Evolutionary conservation across 163 green algal species (phyloP).

Genomic region (Scenedesmus sp.): DNA sequence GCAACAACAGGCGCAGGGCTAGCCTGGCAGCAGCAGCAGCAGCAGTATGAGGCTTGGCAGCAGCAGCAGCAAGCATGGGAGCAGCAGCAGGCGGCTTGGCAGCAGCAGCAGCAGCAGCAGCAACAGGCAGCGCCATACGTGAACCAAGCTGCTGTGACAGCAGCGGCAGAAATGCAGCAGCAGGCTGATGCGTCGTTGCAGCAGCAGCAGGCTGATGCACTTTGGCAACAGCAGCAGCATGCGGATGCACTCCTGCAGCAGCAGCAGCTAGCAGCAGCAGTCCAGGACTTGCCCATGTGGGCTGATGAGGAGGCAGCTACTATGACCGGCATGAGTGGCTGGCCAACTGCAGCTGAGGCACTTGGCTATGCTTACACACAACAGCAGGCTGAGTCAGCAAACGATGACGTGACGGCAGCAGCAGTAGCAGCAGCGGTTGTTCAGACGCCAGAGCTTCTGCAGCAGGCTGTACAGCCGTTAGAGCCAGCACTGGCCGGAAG

Average conservation of each 20-base stretch:
- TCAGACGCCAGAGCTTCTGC: background rate
- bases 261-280: background rate
- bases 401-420: background rate
- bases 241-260: background rate
- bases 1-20: background rate
- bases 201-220: background rate
- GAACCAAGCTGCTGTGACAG: background rate
- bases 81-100: background rate
- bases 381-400: background rate
- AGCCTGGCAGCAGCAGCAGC: background rate
- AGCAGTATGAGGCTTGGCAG: background rate
- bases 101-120: background rate
- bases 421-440: background rate
- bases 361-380: background rate
- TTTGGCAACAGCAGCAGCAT: background rate
- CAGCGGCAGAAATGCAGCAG: background rate
- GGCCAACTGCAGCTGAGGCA: background rate
- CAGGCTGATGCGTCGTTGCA: background rate
- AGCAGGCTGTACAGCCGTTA: background rate
- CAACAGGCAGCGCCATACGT: background rate
- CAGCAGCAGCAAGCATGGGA: background rate
- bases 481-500: background rate
- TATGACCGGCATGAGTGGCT: background rate
- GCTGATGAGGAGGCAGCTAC: background rate
- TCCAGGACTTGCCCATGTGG: background rate